Conservation (phyloP, 208 protist species). For the Trypanosoma avium region DNA sequence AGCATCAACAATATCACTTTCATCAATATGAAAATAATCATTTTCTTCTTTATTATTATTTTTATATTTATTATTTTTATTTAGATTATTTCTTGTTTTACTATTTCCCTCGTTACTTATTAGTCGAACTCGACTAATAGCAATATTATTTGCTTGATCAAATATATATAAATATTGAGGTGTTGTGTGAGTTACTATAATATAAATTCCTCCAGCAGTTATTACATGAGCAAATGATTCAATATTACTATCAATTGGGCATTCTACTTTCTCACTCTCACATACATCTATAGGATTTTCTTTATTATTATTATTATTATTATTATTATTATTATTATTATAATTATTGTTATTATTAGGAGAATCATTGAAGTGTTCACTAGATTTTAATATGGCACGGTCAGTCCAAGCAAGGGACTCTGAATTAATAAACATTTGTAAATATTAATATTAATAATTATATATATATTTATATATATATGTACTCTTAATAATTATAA, state of each 20-base stretch:
- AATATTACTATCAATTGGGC: conserved; percentile 26
- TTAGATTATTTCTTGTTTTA: no score
- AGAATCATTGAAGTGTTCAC: no score
- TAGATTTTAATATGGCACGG: conserved; percentile 34
- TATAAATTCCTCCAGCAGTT: conserved; percentile 37
- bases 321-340: no score
- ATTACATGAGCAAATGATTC: conserved; percentile 34
- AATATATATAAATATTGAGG: conserved; percentile 50
- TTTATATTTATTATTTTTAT: no score
- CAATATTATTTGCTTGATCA: conserved; percentile 45
- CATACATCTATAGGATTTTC: conserved; percentile 15
- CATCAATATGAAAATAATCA: conserved; percentile 24
- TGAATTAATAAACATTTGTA: conserved; percentile 40
- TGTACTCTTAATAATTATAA: no score
- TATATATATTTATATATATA: no score
- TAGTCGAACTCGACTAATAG: conserved; percentile 32
- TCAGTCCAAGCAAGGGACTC: conserved; percentile 50
- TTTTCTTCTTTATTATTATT: not conserved
- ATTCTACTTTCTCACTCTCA: conserved; percentile 32
- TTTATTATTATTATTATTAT: no score
- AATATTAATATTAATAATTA: no score
- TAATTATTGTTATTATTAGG: no score
- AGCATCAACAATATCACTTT: conserved; percentile 29
- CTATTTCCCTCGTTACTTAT: no score
- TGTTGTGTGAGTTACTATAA: conserved; percentile 32